Conservation (phyloP, 2,329 filamentous ascomycete genomes). For the Colletotrichum spaethianum region DNA sequence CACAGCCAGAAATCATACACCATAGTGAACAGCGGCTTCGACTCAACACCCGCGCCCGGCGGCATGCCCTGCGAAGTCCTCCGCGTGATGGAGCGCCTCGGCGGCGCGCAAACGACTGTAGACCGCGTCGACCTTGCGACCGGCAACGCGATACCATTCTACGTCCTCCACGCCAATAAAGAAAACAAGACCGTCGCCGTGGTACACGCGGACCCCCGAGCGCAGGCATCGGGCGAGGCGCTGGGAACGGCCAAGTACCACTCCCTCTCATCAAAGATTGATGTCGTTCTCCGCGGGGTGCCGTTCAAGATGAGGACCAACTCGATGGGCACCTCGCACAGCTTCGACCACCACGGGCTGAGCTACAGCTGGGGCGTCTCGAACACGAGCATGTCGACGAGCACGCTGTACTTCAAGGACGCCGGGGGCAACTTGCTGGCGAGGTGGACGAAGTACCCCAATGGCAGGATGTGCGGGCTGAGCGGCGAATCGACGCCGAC, state of each 20-base stretch:
- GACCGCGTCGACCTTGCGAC: constrained; percentile 31
- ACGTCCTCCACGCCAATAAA: constrained; percentile 29
- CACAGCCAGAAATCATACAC: not conserved
- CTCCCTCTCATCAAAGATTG: constrained; percentile 27
- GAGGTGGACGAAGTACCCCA: constrained; percentile 16
- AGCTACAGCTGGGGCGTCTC: constrained; percentile 26
- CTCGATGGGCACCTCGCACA: constrained; percentile 7
- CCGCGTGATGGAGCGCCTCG: constrained; percentile 41
- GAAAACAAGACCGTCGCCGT: constrained; percentile 19
- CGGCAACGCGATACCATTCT: constrained; percentile 21
- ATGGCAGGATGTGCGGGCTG: constrained; percentile 13
- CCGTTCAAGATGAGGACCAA: constrained; percentile 36
- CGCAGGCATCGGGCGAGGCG: constrained; percentile 8
- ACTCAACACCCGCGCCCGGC: not conserved
- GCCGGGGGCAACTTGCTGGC: constrained; percentile 19
- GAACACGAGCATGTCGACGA: constrained; percentile 10
- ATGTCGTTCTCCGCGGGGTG: constrained; percentile 28
- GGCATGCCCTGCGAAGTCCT: constrained; percentile 23
- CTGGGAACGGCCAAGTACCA: constrained; percentile 18
- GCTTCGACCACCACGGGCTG: constrained; percentile 13
- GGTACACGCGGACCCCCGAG: constrained; percentile 13
- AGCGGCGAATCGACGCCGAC: constrained; percentile 7
- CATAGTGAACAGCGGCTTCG: not conserved
- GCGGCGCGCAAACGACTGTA: constrained; percentile 29
- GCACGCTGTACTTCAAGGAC: constrained; percentile 22